These are phyloP conservation scores for Pyrus hybrid DNA, from an alignment of 331 rosid species.

Conservation along the genomic window DNA sequence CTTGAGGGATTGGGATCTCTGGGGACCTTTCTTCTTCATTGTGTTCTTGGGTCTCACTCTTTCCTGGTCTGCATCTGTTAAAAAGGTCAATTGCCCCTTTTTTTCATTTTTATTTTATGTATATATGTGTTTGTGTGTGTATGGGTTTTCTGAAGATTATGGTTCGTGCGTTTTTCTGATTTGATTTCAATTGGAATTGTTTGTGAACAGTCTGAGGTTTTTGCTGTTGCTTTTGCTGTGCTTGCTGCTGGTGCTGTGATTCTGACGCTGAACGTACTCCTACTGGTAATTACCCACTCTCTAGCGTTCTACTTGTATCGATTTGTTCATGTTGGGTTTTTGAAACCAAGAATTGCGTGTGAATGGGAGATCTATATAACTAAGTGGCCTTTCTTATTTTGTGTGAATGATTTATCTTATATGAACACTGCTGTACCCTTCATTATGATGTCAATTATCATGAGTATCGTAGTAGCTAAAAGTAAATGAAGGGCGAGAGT, in stretches of 20 bases:
- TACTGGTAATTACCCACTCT: conserved; percentile 55
- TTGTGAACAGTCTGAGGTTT: conserved; percentile 75
- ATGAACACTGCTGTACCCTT: not conserved
- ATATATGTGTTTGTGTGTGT: too few species aligned
- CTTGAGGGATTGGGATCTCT: conserved; percentile 94
- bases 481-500: not conserved
- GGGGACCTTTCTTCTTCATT: conserved; percentile 99
- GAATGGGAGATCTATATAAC: not conserved
- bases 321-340: not conserved
- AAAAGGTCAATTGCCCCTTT: conserved; percentile 45
- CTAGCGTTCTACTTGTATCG: not conserved
- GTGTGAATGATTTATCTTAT: not conserved
- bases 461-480: not conserved
- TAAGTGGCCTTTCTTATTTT: not conserved
- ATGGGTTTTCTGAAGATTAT: not conserved
- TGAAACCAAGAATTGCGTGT: not conserved
- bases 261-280: conserved; percentile 87
- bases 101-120: too few species aligned
- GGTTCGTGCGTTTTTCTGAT: not conserved
- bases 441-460: not conserved
- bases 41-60: conserved; percentile 83
- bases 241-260: conserved; percentile 97
- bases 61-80: conserved; percentile 97
- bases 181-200: not conserved
- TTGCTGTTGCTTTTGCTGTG: conserved; percentile 96